Percentiles rank a stretch among this genome's conserved stretches.
These are phyloP conservation scores for Cyanidioschyzon merolae DNA, from an alignment of 23 red algal genomes.

Conservation along the genomic window DNA sequence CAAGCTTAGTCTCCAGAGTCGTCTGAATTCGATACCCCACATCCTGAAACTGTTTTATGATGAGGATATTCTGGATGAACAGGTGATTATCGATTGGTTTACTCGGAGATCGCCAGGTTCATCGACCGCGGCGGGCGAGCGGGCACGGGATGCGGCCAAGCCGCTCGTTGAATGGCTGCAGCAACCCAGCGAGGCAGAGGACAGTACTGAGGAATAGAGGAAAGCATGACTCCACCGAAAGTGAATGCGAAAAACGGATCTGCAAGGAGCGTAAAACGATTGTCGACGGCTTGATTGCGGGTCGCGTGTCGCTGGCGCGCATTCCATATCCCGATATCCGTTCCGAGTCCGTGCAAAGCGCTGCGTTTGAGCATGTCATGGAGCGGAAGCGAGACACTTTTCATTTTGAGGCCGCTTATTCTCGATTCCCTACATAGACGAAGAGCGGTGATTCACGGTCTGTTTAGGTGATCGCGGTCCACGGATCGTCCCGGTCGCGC, in stretches of 20 bases:
- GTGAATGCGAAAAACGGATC: background rate
- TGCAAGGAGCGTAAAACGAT: background rate
- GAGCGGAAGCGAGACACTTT: too few relatives aligned
- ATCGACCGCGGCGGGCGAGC: background rate
- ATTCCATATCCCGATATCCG: too few relatives aligned
- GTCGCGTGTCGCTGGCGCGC: too few relatives aligned
- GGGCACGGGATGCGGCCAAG: slow-evolving; percentile 37
- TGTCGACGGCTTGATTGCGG: too few relatives aligned
- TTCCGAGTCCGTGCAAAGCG: too few relatives aligned
- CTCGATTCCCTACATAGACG: too few relatives aligned
- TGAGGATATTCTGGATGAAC: slow-evolving; percentile 53
- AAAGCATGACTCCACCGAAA: background rate
- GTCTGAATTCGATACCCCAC: slow-evolving; percentile 40
- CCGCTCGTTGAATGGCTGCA: slow-evolving; percentile 78
- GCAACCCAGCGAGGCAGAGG: slow-evolving; percentile 40
- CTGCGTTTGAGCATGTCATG: too few relatives aligned
- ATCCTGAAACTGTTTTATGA: slow-evolving; percentile 70
- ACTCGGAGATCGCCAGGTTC: background rate
- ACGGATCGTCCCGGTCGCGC: too few relatives aligned
- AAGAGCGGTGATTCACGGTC: too few relatives aligned
- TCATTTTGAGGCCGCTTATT: too few relatives aligned
- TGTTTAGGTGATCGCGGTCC: too few relatives aligned
- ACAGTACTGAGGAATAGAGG: slow-evolving; percentile 26
- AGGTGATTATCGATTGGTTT: slow-evolving; percentile 56
- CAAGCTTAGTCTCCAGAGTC: slow-evolving; percentile 32